Conservation (phyloP, 768 basidiomycete genomes). For the Amanita phalloides region DNA sequence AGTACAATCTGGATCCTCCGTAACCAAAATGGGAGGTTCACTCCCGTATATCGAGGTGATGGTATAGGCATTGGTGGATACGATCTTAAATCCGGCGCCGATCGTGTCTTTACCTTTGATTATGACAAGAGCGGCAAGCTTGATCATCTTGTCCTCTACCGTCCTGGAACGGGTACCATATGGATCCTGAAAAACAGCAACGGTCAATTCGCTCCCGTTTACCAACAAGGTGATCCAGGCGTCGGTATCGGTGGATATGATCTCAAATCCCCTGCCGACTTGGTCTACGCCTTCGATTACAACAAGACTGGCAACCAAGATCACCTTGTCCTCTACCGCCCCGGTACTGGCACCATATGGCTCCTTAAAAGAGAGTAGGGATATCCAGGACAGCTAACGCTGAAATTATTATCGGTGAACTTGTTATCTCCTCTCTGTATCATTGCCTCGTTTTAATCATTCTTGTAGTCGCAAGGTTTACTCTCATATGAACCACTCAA, state of each 20-base stretch:
- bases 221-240: neutral
- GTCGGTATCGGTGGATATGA: slow-evolving; percentile 9
- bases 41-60: neutral
- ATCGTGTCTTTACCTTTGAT: slow-evolving; percentile 8
- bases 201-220: slow-evolving; percentile 3
- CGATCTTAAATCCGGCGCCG: slow-evolving; percentile 4
- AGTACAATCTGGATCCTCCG: neutral
- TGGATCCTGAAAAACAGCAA: slow-evolving; percentile 8
- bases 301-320: slow-evolving; percentile 7
- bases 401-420: too few relatives aligned
- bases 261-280: slow-evolving; percentile 7
- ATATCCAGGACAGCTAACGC: too few relatives aligned
- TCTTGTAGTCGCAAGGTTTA: too few relatives aligned
- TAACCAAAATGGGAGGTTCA: slow-evolving; percentile 1
- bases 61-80: slow-evolving; percentile 4
- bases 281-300: slow-evolving; percentile 7
- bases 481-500: too few relatives aligned
- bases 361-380: neutral
- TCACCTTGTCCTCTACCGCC: slow-evolving; percentile 10
- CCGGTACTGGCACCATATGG: slow-evolving; percentile 5
- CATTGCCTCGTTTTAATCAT: too few relatives aligned
- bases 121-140: slow-evolving; percentile 8
- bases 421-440: too few relatives aligned
- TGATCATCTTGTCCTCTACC: slow-evolving; percentile 8
- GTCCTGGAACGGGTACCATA: slow-evolving; percentile 6